phyloP scores from a whole-genome alignment of 2,329 filamentous ascomycete species.

The Verticillium albo-atrum region DNA sequence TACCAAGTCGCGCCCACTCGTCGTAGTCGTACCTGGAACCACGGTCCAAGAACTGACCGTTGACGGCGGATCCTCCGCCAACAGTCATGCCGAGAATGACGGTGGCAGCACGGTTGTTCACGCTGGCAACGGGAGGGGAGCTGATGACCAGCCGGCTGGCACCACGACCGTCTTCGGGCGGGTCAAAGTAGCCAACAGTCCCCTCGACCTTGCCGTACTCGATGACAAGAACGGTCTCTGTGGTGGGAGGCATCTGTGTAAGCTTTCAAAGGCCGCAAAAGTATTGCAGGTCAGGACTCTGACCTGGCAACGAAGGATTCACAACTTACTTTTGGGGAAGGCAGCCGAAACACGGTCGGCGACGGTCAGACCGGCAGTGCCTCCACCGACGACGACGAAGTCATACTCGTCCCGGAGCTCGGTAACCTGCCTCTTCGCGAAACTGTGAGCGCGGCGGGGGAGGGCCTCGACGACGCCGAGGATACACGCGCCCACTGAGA shows the following conservation, averaged over 20 bases:
- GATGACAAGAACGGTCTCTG: conserved; percentile 3
- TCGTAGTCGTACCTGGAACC: conserved; percentile 28
- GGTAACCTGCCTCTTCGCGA: conserved; percentile 18
- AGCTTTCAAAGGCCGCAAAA: neutral
- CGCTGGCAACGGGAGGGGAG: conserved; percentile 18
- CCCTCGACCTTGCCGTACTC: conserved; percentile 7
- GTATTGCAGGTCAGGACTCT: neutral
- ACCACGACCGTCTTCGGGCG: conserved; percentile 16
- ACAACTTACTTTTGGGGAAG: conserved; percentile 18
- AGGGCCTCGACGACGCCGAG: conserved; percentile 14
- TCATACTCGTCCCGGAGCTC: conserved; percentile 22
- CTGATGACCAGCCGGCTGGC: conserved; percentile 17
- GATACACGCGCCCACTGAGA: conserved; percentile 12
- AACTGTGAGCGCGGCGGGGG: conserved; percentile 7
- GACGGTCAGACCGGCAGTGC: conserved; percentile 26
- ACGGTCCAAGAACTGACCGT: conserved; percentile 33
- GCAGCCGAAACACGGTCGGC: conserved; percentile 25
- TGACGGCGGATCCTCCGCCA: conserved; percentile 29
- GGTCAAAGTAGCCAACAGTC: conserved; percentile 20
- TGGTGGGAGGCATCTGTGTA: neutral
- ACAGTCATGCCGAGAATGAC: conserved; percentile 26
- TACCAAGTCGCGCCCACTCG: conserved; percentile 26
- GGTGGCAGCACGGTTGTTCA: conserved; percentile 19
- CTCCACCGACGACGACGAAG: conserved; percentile 24
- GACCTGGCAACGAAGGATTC: neutral